Evolutionary conservation across 345 rosid species (phyloP), one percentile per base, ranked within the genome.

Genomic region (Clarkia xantiana): DNA sequence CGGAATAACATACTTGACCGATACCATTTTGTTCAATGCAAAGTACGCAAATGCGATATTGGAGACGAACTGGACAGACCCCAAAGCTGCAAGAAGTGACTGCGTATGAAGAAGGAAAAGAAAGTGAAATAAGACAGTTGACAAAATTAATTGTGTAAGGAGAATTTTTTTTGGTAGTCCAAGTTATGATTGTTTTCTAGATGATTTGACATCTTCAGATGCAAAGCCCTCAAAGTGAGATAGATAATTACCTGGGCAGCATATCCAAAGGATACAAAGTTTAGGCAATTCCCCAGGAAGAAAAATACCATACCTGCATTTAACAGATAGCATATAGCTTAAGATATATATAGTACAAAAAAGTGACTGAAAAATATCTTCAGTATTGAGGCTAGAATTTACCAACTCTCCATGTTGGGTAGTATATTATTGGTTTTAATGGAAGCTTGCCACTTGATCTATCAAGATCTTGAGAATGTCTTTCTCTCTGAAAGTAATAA

Each of bases 81-180:
- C 98, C 68, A 91, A 77, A 52, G 98, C 98, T 41, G 98, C 98
- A 55, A 91, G 84, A 75, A 91, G 94, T 14, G 98, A 91, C 98
- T 90, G 85, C 73, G 71, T 40, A 59, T 47, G 40, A 63, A 53
- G 62, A 39, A 47, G 42, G 19, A 18, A 16, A 25, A 12, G 44
- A 48, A 15, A 45, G 55, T 4, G 39, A 49, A 34, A 44, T 22
- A 45, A 45, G 34, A 25, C 3, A 18, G 36, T 6, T 9, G 16
- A 40, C 53, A 10, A 46, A 18, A 42, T 52, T 48, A 43, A 42
- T 29, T 18, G 42, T 40, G 13, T 23, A 40, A 51, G 22, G 20
- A 47, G 29, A 7, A 34, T 4, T n/a, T 12, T 0, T 49, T 15
- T 22, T 22, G 25, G 25, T 22, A 22, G 25, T 22, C 25, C 25